Evolutionary conservation across 305 asterid species (phyloP).

Genomic region (Rubia peregrina): DNA sequence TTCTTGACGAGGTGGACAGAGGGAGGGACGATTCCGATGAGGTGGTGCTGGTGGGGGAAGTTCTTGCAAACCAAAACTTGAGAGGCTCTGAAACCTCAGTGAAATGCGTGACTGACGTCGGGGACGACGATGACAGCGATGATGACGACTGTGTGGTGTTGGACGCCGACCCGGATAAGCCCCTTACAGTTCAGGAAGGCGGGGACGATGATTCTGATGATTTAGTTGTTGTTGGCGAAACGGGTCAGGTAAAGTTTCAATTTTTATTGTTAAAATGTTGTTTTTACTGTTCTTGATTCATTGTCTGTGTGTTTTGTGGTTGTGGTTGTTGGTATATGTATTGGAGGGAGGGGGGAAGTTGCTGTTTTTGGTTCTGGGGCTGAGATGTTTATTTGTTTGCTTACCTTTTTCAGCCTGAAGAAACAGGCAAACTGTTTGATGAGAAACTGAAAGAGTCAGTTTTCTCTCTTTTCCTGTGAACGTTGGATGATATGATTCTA

Average conservation of each 20-base stretch:
- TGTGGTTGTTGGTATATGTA: neutral
- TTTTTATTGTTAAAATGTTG: neutral
- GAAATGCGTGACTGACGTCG: slow-evolving; percentile 4
- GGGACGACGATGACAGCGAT: slow-evolving; percentile 28
- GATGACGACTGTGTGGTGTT: slow-evolving; percentile 80
- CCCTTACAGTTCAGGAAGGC: slow-evolving; percentile 24
- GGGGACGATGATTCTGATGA: slow-evolving; percentile 52
- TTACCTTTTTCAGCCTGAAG: neutral
- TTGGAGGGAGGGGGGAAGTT: neutral
- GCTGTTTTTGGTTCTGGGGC: neutral
- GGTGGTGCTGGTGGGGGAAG: slow-evolving; percentile 41
- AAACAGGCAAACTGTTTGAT: slow-evolving; percentile 3
- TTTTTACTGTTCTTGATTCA: neutral
- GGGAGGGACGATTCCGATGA: slow-evolving; percentile 43
- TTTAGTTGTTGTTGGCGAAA: slow-evolving; percentile 56
- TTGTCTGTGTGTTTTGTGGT: neutral
- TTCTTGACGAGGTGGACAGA: slow-evolving; percentile 39
- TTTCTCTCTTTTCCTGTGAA: neutral
- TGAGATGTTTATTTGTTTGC: slow-evolving; percentile 2
- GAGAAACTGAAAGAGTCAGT: neutral
- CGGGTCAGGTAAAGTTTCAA: slow-evolving; percentile 69
- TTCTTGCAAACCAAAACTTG: slow-evolving; percentile 22
- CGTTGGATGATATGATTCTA: neutral
- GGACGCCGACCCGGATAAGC: slow-evolving; percentile 71
- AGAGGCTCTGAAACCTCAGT: slow-evolving; percentile 20